Evolutionary conservation across 441 rosid species (phyloP).

Genomic region (Raphanus hybrid): DNA sequence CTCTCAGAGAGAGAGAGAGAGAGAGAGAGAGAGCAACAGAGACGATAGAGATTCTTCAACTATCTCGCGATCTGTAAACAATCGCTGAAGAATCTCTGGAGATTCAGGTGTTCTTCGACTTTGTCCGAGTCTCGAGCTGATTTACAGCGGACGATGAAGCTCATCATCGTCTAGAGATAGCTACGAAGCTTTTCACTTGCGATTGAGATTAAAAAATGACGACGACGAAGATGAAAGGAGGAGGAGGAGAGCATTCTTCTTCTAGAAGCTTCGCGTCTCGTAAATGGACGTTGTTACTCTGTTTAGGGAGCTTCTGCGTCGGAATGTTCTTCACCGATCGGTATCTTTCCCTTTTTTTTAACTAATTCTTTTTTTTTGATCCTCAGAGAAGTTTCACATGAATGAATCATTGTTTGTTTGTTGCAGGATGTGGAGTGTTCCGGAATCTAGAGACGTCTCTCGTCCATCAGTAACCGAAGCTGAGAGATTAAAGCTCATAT

Average conservation of each 20-base stretch:
- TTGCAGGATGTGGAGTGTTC: constrained; percentile 74
- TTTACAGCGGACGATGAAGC: constrained; percentile 21
- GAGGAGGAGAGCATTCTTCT: constrained; percentile 56
- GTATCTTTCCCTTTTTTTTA: constrained; percentile 38
- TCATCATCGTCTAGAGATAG: constrained; percentile 15
- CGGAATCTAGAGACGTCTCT: constrained; percentile 68
- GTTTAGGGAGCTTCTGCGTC: constrained; percentile 80
- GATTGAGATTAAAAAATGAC: constrained; percentile 1
- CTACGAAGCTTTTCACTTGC: not conserved
- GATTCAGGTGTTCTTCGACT: constrained; percentile 17
- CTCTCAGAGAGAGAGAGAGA: not conserved
- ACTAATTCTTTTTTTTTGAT: not conserved
- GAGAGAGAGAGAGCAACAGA: constrained; percentile 17
- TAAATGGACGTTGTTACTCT: constrained; percentile 75
- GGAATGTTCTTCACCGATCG: constrained; percentile 92
- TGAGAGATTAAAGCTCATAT: constrained; percentile 71
- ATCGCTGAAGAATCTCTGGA: constrained; percentile 15
- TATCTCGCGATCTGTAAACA: not conserved
- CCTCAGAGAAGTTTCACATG: not conserved
- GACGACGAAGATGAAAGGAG: constrained; percentile 48
- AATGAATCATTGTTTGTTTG: not conserved
- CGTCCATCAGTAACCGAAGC: constrained; percentile 73
- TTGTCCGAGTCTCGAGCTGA: not conserved
- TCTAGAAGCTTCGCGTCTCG: constrained; percentile 58
- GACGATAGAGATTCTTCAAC: not conserved